These are phyloP conservation scores for Sporormia fimetaria DNA, from an alignment of 495 filamentous ascomycete genomes.

Conservation along the genomic window DNA sequence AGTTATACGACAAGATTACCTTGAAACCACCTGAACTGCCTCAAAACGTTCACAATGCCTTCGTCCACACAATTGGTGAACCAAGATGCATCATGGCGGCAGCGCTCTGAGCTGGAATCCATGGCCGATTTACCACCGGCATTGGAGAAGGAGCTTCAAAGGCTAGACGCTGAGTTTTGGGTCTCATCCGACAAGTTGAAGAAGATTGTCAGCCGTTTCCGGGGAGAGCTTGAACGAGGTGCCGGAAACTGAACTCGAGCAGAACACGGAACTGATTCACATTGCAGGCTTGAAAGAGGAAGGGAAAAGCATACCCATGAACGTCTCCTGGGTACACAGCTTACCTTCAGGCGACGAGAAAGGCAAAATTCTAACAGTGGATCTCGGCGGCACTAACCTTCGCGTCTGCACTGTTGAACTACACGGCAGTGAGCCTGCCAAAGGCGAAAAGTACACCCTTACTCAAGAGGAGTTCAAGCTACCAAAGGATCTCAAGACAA, in stretches of 20 bases:
- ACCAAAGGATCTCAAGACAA: slow-evolving; percentile 85
- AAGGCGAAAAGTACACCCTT: slow-evolving; percentile 75
- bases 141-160: slow-evolving; percentile 1
- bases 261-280: neutral
- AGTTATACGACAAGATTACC: too few relatives aligned
- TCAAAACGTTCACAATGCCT: too few relatives aligned
- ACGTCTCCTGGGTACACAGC: slow-evolving; percentile 4
- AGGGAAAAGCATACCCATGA: slow-evolving; percentile 3
- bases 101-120: slow-evolving; percentile 2
- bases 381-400: slow-evolving; percentile 97
- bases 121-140: slow-evolving; percentile 10
- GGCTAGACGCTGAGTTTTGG: slow-evolving; percentile 9
- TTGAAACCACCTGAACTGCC: too few relatives aligned
- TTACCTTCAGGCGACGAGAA: slow-evolving; percentile 30
- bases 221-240: slow-evolving; percentile 7
- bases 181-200: slow-evolving; percentile 3
- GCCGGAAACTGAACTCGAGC: neutral
- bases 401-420: slow-evolving; percentile 93
- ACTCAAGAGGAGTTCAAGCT: slow-evolving; percentile 95
- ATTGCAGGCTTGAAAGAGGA: neutral
- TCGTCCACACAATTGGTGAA: neutral
- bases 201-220: slow-evolving; percentile 3
- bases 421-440: slow-evolving; percentile 54
- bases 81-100: slow-evolving; percentile 5
- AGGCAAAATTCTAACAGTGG: slow-evolving; percentile 82